These are phyloP conservation scores for Haplosporangium sp. DNA, from an alignment of 371 early-diverging fungal genomes.

Conservation along the genomic window DNA sequence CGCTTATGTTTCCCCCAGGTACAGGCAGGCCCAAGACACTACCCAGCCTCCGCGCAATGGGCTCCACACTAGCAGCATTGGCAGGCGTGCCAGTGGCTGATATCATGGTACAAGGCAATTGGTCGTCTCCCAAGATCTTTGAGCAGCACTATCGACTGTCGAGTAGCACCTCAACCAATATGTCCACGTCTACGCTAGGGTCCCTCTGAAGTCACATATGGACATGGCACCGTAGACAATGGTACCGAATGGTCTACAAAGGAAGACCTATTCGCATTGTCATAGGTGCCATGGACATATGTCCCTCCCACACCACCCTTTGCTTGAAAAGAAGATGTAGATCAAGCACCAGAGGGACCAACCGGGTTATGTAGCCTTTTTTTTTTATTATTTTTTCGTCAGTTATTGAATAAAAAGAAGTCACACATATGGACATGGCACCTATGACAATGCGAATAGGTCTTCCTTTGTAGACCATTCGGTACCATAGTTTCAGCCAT, in stretches of 20 bases:
- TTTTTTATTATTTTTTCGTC: too few species aligned
- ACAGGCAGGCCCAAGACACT: too few species aligned
- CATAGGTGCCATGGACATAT: constrained; percentile 18
- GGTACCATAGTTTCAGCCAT: too few species aligned
- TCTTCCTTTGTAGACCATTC: too few species aligned
- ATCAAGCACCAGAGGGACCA: too few species aligned
- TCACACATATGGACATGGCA: too few species aligned
- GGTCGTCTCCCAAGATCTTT: constrained; percentile 24
- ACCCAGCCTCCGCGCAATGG: constrained; percentile 5
- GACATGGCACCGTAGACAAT: too few species aligned
- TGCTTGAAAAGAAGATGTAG: neutral
- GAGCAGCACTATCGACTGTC: constrained; percentile 22
- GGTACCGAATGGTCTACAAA: constrained; percentile 9
- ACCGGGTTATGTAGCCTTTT: too few species aligned
- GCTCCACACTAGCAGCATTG: constrained; percentile 15
- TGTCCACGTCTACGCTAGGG: constrained; percentile 1
- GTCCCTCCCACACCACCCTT: constrained; percentile 11
- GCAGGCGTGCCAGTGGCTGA: constrained; percentile 17
- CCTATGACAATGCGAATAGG: too few species aligned
- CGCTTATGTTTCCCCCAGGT: neutral
- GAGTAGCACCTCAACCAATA: constrained; percentile 1
- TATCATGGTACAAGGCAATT: constrained; percentile 29
- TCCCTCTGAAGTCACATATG: constrained; percentile 17
- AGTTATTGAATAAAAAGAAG: too few species aligned
- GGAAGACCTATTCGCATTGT: constrained; percentile 10